Base-by-base conservation (phyloP, 768 basidiomycete genomes). In the Ramaria sp. region DNA sequence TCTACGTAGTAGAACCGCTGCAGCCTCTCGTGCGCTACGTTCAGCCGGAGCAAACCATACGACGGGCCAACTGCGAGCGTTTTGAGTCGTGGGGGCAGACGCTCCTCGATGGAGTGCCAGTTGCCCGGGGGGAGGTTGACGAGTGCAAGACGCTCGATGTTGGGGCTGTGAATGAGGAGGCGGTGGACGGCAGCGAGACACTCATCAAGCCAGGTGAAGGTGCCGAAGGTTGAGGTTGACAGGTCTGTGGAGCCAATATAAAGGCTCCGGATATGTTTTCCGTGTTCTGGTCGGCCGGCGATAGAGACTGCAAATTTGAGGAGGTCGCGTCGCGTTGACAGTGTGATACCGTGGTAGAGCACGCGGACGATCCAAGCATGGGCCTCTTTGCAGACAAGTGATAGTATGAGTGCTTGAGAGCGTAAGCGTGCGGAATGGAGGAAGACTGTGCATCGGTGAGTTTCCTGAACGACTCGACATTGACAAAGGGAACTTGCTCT, bases 1-100 rank as follows among this genome's bases (percentile, higher is more conserved):
- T 56, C 54, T 30, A 45, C 54, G 46, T 56, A 56, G 31, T 56
- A 47, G 30, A 56, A 56, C 11, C 33, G 46, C 39, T 56, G 24
- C 9, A 56, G 54, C 17, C 17, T 38, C 6, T 10, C 7, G 31
- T 56, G 54, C 15, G 45, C 15, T 4, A 56, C 43, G 43, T 47
- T 56, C 15, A 56, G 45, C 22, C 45, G 22, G 19, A 49, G 34
- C 11, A 56, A 43, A 20, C 54, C 54, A 33, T 56, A 49, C 11
- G 54, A 31, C 20, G 54, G 54, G 45, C 54, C 54, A 4, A 56
- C 13, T 13, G 54, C 46, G 34, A 56, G 46, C 19, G 54, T 47
- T 33, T 56, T 56, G 24, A 56, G 47, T 1, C 19, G 46, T 5
- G 54, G 33, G 7, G 54, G 54, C 10, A 56, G 54, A 38, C 43